Percentiles rank a stretch among this genome's conserved stretches.
phyloP scores from a whole-genome alignment of 495 filamentous ascomycete genomes.

The Beverwykella pulmonaria region DNA sequence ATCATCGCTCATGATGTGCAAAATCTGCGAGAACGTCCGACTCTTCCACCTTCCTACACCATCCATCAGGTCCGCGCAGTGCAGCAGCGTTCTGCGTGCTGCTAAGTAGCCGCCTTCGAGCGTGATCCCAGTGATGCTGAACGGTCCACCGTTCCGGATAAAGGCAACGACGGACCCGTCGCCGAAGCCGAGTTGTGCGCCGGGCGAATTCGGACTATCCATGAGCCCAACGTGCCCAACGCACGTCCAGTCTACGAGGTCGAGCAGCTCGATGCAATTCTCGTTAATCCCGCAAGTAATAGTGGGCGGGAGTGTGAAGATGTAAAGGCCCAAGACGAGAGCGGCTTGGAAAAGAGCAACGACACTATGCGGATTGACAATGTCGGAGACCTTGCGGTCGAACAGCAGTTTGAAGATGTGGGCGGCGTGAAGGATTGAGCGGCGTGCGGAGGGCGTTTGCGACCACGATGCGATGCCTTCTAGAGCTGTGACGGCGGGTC shows the following conservation, averaged over 20 bases:
- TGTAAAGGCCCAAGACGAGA: constrained; percentile 56
- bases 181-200: constrained; percentile 43
- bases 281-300: constrained; percentile 41
- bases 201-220: constrained; percentile 50
- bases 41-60: constrained; percentile 58
- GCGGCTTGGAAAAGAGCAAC: constrained; percentile 55
- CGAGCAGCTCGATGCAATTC: constrained; percentile 53
- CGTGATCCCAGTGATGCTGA: constrained; percentile 54
- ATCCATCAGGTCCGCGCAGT: constrained; percentile 55
- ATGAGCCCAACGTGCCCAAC: constrained; percentile 40
- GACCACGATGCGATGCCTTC: constrained; percentile 57
- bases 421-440: constrained; percentile 55
- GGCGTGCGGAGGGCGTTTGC: constrained; percentile 53
- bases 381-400: constrained; percentile 55
- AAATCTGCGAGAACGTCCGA: constrained; percentile 53
- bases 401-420: constrained; percentile 57
- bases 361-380: constrained; percentile 54
- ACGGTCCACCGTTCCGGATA: constrained; percentile 55
- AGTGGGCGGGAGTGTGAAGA: constrained; percentile 51
- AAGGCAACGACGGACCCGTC: constrained; percentile 53
- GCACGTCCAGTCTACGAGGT: constrained; percentile 55
- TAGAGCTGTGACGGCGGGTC: constrained; percentile 52
- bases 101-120: constrained; percentile 56
- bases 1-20: constrained; percentile 60
- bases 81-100: constrained; percentile 53